Evolutionary conservation across 129 eudicot species (phyloP).

Genomic region (Helianthus tuberosus): DNA sequence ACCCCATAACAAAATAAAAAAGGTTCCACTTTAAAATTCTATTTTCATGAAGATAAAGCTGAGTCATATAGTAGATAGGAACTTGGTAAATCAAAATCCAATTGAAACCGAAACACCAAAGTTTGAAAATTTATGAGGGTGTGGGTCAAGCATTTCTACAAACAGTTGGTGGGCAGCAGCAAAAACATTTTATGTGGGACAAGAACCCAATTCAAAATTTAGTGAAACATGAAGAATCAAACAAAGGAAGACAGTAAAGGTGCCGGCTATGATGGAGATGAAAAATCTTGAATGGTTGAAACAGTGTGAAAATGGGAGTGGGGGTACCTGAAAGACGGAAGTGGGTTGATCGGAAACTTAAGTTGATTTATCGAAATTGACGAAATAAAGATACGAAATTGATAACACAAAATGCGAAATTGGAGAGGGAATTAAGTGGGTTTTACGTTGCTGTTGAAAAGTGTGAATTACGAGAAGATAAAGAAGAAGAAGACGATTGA

Average conservation of each 20-base stretch:
- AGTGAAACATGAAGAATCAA: too few relatives aligned
- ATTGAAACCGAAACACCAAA: neutral
- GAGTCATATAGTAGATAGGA: neutral
- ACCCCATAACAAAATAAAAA: too few relatives aligned
- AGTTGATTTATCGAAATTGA: neutral
- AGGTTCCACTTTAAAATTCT: neutral
- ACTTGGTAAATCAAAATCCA: constrained; percentile 11
- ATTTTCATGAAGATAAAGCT: neutral
- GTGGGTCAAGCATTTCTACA: constrained; percentile 28
- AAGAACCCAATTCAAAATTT: too few relatives aligned
- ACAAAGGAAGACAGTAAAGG: too few relatives aligned
- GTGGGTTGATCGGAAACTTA: too few relatives aligned
- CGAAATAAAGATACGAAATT: neutral
- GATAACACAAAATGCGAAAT: too few relatives aligned
- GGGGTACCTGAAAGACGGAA: too few relatives aligned
- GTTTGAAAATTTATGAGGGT: neutral
- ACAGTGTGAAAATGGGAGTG: too few relatives aligned
- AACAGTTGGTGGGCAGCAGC: neutral
- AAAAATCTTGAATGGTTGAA: too few relatives aligned
- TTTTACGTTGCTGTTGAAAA: constrained; percentile 24
- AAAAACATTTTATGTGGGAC: too few relatives aligned
- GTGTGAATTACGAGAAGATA: constrained; percentile 24
- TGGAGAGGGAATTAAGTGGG: constrained; percentile 20
- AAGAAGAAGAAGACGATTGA: constrained; percentile 26
- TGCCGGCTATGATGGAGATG: too few relatives aligned